Evolutionary conservation across 129 eudicot species (phyloP), one percentile per base, ranked within the genome.

Genomic region (Centella asiatica): DNA sequence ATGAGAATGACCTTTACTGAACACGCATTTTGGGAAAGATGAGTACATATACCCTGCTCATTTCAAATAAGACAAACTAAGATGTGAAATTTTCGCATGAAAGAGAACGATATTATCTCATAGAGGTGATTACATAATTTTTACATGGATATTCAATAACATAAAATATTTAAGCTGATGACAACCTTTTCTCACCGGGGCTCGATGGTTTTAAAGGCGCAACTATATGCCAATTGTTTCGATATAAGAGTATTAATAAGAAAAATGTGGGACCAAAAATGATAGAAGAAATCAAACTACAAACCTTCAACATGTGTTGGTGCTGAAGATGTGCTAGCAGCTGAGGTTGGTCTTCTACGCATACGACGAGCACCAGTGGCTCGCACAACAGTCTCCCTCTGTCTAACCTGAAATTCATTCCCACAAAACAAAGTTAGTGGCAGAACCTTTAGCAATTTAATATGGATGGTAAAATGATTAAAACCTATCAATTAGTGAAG

Each of bases 341-440:
- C 87, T 15, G 93, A 46, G 51, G 95, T 83, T 33, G 87, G 53
- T 66, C 99, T 71, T 61, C 99, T 72, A 31, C 99, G 96, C 99
- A 92, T 92, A 52, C 99, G 78, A 15, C 96, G 74, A 42, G 83
- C 73, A 36, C 80, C 85, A 67, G 72, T 50, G 3, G 84, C 84
- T 58, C 92, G 78, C 31, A 80, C 83, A 32, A 82, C 95, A 69
- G 73, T 46, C 59, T 92, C 96, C 74, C 88, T 79, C 57, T 69
- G 95, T 49, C 75, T 68, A 67, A 65, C 94, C 98, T 87, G 60
- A 34, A 17, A 32, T 14, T 54, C 10, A 19, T 40, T 22, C 23
- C 63, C 46, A 12, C 4, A 4, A 24, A 11, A 46, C 4, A 46
- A 0, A 46, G 5, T 19, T 46, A 18, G 11, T 0, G 8, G 51